These are phyloP conservation scores for Solanum microdontum DNA, from an alignment of 257 asterid species.

Conservation along the genomic window DNA sequence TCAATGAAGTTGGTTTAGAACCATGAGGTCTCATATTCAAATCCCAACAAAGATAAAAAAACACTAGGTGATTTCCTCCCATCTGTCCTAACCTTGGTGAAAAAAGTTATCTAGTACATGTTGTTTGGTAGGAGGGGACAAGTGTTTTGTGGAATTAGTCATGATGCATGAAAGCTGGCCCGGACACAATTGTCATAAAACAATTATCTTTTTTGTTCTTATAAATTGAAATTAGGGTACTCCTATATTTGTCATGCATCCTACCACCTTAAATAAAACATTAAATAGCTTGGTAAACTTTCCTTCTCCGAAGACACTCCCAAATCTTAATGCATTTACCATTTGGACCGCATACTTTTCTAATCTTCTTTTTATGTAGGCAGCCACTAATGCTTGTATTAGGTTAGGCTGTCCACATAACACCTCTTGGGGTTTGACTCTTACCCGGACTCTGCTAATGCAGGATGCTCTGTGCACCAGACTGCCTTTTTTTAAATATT, in stretches of 20 bases:
- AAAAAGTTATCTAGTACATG: not conserved
- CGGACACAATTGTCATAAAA: not conserved
- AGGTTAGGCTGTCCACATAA: not conserved
- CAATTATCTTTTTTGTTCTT: not conserved
- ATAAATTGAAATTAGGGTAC: not conserved
- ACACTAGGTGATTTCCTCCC: not conserved
- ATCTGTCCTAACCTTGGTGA: not conserved
- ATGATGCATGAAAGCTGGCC: not conserved
- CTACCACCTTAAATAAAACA: not conserved
- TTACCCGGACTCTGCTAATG: not conserved
- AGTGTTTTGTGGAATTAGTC: not conserved
- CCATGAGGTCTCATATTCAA: not conserved
- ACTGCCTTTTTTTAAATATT: not conserved
- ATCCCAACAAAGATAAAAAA: not conserved
- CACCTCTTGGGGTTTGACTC: not conserved
- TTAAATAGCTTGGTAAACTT: not conserved
- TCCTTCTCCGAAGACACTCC: not conserved
- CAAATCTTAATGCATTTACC: not conserved
- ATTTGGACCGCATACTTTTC: not conserved
- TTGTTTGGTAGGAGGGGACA: not conserved
- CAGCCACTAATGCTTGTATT: not conserved
- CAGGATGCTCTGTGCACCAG: not conserved
- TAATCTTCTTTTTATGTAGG: not conserved
- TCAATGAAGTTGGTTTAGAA: not conserved
- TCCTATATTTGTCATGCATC: not conserved